Percentiles rank a stretch among this genome's conserved stretches.
These are phyloP conservation scores for Torulaspora quercuum DNA, from an alignment of 805 yeast species.

Conservation along the genomic window DNA sequence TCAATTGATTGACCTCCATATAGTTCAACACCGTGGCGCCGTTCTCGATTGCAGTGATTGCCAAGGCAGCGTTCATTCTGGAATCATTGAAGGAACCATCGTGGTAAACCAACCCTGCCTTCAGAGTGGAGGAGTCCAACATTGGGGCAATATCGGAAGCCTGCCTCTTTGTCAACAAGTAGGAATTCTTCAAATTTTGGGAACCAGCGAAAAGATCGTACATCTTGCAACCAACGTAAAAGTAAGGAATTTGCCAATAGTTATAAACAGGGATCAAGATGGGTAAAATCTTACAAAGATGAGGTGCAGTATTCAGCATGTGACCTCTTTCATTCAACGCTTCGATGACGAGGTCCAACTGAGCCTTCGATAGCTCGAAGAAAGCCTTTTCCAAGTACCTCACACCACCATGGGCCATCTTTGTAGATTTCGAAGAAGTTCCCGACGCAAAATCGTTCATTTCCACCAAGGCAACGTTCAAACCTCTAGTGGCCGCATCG, in stretches of 20 bases:
- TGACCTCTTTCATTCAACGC: conserved; percentile 84
- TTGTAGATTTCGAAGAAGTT: conserved; percentile 89
- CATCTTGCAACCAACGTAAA: conserved; percentile 84
- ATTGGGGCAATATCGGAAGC: conserved; percentile 80
- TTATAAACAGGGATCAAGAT: conserved; percentile 94
- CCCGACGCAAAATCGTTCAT: conserved; percentile 88
- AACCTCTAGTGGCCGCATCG: conserved; percentile 87
- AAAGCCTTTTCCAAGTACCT: conserved; percentile 92
- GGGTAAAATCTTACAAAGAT: conserved; percentile 78
- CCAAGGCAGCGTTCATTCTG: conserved; percentile 82
- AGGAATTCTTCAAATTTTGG: conserved; percentile 77
- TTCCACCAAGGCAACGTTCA: conserved; percentile 83
- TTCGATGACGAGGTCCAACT: conserved; percentile 82
- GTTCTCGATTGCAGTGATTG: conserved; percentile 75
- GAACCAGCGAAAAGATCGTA: conserved; percentile 91
- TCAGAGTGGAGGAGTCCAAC: conserved; percentile 72
- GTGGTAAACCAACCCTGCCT: conserved; percentile 89
- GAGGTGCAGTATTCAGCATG: conserved; percentile 88
- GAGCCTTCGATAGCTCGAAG: conserved; percentile 86
- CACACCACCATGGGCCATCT: conserved; percentile 97
- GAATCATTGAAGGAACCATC: conserved; percentile 94
- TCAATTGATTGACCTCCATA: conserved; percentile 70
- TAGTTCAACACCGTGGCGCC: conserved; percentile 92
- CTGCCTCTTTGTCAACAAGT: conserved; percentile 60
- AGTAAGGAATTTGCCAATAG: conserved; percentile 95